Evolutionary conservation across 2,329 filamentous ascomycete species (phyloP).

Genomic region (Botryotinia convoluta): DNA sequence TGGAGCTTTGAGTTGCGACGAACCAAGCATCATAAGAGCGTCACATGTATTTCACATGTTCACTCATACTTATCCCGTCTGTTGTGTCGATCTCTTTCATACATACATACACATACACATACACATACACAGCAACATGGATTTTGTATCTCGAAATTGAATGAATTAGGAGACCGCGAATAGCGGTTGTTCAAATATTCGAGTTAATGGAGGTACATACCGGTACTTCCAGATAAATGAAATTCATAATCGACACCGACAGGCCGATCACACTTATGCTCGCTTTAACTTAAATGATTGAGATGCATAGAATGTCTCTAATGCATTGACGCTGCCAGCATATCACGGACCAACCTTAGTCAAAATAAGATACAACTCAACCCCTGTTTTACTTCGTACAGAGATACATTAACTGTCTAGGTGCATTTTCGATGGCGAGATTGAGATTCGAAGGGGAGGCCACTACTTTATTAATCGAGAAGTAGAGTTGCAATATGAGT

Average conservation of each 20-base stretch:
- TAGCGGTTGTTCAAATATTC: slow-evolving; percentile 3
- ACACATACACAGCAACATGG: not conserved
- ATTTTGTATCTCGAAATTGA: not conserved
- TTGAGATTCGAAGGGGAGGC: slow-evolving; percentile 7
- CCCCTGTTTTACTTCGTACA: slow-evolving; percentile 14
- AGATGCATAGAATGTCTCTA: slow-evolving; percentile 16
- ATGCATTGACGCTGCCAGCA: slow-evolving; percentile 16
- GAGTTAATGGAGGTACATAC: not conserved
- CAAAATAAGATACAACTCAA: not conserved
- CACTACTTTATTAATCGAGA: not conserved
- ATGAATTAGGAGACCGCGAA: not conserved
- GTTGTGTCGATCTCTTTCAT: not conserved
- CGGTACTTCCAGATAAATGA: not conserved
- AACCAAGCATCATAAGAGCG: not conserved
- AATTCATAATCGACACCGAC: slow-evolving; percentile 4
- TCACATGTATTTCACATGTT: slow-evolving; percentile 11
- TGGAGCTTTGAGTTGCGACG: not conserved
- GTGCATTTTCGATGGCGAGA: slow-evolving; percentile 16
- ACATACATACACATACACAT: not conserved
- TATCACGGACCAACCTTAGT: slow-evolving; percentile 10
- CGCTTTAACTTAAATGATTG: not conserved
- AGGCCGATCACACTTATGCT: not conserved
- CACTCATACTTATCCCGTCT: not conserved
- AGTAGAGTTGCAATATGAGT: not conserved
- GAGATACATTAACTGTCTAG: slow-evolving; percentile 7